These are phyloP conservation scores for Claviceps sp. DNA, from an alignment of 2,329 filamentous ascomycete species.

Conservation along the genomic window DNA sequence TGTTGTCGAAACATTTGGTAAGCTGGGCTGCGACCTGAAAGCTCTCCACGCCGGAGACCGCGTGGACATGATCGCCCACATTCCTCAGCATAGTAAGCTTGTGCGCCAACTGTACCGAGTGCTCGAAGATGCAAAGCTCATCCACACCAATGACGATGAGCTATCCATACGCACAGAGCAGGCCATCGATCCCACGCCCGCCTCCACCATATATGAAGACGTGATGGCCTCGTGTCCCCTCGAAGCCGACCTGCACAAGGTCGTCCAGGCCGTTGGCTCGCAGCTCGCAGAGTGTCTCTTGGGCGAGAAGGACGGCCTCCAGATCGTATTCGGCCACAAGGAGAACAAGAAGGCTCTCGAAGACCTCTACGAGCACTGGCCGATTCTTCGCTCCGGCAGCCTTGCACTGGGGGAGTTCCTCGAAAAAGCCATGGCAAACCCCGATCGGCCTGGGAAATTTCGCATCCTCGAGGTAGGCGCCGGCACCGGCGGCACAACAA, in stretches of 20 bases:
- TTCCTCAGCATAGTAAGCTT: neutral
- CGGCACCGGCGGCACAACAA: conserved; percentile 22
- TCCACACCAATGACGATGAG: neutral
- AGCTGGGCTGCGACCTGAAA: neutral
- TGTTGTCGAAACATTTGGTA: neutral
- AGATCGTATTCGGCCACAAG: neutral
- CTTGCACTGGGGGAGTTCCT: neutral
- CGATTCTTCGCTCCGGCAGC: neutral
- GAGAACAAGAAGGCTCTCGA: neutral
- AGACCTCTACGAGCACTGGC: conserved; percentile 1
- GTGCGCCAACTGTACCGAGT: neutral
- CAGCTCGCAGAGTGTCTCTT: neutral
- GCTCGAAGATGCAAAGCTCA: neutral
- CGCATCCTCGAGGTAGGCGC: conserved; percentile 13
- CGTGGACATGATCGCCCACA: neutral
- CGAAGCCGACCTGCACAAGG: neutral
- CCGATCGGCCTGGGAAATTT: neutral
- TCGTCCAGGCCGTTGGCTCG: neutral
- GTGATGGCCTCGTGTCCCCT: neutral
- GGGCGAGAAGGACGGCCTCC: neutral
- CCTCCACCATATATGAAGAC: neutral
- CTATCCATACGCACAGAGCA: neutral
- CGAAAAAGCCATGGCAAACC: neutral
- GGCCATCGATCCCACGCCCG: neutral
- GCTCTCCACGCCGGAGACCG: neutral